These are phyloP conservation scores for Pseudoneurospora amorphoporcata DNA, from an alignment of 495 filamentous ascomycete genomes.

Conservation along the genomic window DNA sequence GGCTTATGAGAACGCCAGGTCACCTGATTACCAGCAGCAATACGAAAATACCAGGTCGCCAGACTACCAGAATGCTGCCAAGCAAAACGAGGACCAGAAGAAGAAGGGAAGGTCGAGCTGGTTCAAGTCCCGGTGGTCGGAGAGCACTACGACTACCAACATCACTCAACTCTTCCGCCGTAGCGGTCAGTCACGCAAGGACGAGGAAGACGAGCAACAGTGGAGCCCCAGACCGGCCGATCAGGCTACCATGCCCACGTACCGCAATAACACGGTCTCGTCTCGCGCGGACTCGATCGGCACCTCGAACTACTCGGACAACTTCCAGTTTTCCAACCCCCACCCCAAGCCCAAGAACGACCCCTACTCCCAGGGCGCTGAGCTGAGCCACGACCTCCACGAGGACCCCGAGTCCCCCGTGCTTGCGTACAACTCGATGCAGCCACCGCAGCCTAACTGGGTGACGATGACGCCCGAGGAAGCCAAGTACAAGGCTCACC, in stretches of 20 bases:
- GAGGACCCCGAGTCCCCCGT: constrained; percentile 6
- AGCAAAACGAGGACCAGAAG: constrained; percentile 68
- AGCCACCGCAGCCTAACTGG: constrained; percentile 21
- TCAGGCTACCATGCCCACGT: constrained; percentile 3
- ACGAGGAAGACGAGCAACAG: constrained; percentile 27
- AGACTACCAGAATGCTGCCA: constrained; percentile 34
- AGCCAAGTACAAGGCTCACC: constrained; percentile 84
- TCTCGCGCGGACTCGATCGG: constrained; percentile 65
- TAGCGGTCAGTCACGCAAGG: constrained; percentile 38
- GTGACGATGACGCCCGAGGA: constrained; percentile 55
- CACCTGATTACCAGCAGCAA: constrained; percentile 33
- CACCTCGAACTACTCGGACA: constrained; percentile 42
- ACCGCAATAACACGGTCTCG: constrained; percentile 17
- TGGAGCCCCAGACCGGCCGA: not conserved
- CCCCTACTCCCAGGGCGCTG: constrained; percentile 49
- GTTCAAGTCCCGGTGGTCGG: constrained; percentile 94
- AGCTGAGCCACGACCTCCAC: constrained; percentile 17
- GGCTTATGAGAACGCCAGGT: constrained; percentile 34
- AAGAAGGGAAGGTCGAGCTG: constrained; percentile 88
- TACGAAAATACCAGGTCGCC: constrained; percentile 26
- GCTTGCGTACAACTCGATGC: constrained; percentile 16
- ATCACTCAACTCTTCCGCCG: constrained; percentile 40
- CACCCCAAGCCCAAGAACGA: constrained; percentile 48
- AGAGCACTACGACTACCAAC: constrained; percentile 70
- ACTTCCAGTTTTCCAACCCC: constrained; percentile 51